Conservation (phyloP, 768 basidiomycete species). For the Boletus edulis region DNA sequence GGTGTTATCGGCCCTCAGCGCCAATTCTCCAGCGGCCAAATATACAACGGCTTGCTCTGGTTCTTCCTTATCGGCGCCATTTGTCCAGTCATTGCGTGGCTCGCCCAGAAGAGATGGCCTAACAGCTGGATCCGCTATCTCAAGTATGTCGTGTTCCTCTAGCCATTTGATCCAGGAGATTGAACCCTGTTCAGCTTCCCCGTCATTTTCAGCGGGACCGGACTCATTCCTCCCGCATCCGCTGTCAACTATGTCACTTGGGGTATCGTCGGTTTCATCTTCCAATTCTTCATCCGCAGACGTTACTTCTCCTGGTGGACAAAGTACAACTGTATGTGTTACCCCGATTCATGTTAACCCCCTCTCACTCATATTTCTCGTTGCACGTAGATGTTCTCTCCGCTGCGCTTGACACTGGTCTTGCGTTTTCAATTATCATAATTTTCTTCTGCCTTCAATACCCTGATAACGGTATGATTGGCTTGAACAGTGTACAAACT, state of each 20-base stretch:
- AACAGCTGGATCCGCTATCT: conserved; percentile 61
- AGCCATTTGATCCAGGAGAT: background rate
- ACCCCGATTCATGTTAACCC: conserved; percentile 5
- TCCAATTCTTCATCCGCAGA: conserved; percentile 61
- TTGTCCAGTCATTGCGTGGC: conserved; percentile 55
- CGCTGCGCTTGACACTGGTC: conserved; percentile 68
- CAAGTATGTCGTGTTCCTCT: conserved; percentile 44
- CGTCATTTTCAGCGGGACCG: conserved; percentile 56
- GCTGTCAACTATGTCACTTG: conserved; percentile 67
- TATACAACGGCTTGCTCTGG: conserved; percentile 60
- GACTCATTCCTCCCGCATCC: conserved; percentile 61
- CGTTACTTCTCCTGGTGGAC: conserved; percentile 70
- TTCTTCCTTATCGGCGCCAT: conserved; percentile 80
- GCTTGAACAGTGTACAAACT: conserved; percentile 44
- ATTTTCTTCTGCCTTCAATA: conserved; percentile 66
- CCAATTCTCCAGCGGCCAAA: conserved; percentile 66
- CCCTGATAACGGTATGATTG: conserved; percentile 59
- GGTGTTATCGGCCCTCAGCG: conserved; percentile 81
- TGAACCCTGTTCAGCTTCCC: conserved; percentile 35
- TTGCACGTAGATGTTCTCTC: conserved; percentile 52
- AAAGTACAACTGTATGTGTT: conserved; percentile 42
- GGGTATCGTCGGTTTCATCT: conserved; percentile 64
- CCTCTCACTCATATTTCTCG: background rate
- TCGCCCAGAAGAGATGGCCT: conserved; percentile 58
- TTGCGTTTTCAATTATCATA: conserved; percentile 55